A percentile compares a stretch with the other conserved stretches of the same genome.
phyloP scores from a whole-genome alignment of 106 monocot genomes.

The Hemerocallis citrina region DNA sequence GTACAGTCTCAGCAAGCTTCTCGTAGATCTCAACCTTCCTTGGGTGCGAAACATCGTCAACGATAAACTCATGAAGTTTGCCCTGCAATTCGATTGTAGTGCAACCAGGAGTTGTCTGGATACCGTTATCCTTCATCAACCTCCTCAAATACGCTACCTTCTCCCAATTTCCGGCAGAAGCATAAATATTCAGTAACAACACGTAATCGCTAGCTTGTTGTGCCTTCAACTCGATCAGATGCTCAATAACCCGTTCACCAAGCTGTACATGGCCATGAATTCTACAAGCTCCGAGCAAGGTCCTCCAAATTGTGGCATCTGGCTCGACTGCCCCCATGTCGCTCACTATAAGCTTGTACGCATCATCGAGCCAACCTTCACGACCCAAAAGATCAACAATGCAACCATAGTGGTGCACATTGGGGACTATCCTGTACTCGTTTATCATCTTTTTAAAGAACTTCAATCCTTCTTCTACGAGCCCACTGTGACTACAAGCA shows the following conservation, averaged over 20 bases:
- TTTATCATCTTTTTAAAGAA: constrained; percentile 39
- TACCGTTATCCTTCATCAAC: constrained; percentile 65
- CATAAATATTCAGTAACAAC: constrained; percentile 58
- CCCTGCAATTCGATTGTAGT: constrained; percentile 53
- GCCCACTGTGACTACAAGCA: constrained; percentile 50
- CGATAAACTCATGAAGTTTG: constrained; percentile 56
- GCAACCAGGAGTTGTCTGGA: constrained; percentile 63
- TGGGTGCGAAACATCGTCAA: constrained; percentile 50
- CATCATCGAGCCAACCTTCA: constrained; percentile 35
- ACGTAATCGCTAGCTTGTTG: constrained; percentile 70
- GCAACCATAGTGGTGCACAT: constrained; percentile 52
- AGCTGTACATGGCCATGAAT: constrained; percentile 33
- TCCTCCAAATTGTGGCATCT: constrained; percentile 46
- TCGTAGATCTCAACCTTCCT: constrained; percentile 54
- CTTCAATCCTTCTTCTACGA: constrained; percentile 38
- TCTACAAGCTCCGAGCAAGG: constrained; percentile 45
- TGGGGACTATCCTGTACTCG: constrained; percentile 29
- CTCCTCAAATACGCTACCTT: constrained; percentile 59
- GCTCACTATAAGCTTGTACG: constrained; percentile 16
- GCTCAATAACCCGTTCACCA: constrained; percentile 40
- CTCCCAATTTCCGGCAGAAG: constrained; percentile 57
- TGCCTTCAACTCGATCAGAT: constrained; percentile 66
- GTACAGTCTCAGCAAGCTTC: constrained; percentile 64
- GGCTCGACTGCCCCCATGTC: constrained; percentile 33
- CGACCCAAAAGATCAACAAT: constrained; percentile 46